Percentiles rank a stretch among this genome's conserved stretches.
Evolutionary conservation across 2,329 filamentous ascomycete species (phyloP).

Genomic region (Sporothrix pallida): DNA sequence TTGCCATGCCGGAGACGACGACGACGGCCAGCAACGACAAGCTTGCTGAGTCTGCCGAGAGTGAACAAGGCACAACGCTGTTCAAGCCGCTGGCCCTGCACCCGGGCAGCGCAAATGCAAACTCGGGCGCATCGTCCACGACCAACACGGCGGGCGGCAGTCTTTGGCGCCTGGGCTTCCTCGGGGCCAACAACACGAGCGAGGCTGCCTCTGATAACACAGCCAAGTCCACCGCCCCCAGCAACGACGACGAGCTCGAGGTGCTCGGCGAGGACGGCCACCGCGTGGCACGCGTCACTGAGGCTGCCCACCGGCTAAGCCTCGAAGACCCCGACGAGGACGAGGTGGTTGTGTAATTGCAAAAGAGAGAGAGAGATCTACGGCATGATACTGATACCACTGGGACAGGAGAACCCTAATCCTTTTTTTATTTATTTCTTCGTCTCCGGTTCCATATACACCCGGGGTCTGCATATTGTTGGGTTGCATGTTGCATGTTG

Average conservation of each 20-base stretch:
- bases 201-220: background rate
- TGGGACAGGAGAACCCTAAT: background rate
- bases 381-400: background rate
- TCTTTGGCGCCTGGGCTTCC: constrained; percentile 55
- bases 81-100: constrained; percentile 62
- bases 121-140: background rate
- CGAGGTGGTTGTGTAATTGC: constrained; percentile 50
- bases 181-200: constrained; percentile 32
- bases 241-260: constrained; percentile 39
- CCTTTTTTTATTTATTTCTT: too few species aligned
- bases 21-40: constrained; percentile 34
- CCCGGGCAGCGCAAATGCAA: constrained; percentile 44
- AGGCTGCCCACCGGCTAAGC: constrained; percentile 61
- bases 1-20: constrained; percentile 66
- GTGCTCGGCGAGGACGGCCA: constrained; percentile 50
- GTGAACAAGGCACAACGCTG: constrained; percentile 48
- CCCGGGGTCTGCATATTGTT: background rate
- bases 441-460: background rate
- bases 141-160: constrained; percentile 23
- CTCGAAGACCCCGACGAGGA: constrained; percentile 66
- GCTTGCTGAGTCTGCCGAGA: constrained; percentile 33
- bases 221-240: constrained; percentile 30
- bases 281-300: constrained; percentile 54
- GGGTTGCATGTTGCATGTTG: background rate
- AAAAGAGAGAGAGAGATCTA: too few species aligned